phyloP scores from a whole-genome alignment of 2,329 filamentous ascomycete genomes.

The Scedosporium apiospermum region DNA sequence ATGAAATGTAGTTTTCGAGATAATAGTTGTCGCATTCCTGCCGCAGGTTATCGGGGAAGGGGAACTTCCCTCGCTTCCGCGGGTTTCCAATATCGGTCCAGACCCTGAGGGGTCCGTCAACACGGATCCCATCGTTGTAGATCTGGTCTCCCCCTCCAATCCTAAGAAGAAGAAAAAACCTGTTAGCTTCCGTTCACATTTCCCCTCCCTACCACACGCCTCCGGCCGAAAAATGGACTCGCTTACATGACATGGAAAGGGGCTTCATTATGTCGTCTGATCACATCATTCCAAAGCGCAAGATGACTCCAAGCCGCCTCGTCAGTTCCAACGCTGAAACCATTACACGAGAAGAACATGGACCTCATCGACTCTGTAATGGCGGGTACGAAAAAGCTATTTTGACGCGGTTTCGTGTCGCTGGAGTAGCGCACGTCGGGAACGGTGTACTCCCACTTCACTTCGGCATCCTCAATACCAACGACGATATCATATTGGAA shows the following conservation, averaged over 20 bases:
- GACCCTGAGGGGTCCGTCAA: constrained; percentile 66
- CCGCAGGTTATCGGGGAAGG: constrained; percentile 71
- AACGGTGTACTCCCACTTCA: constrained; percentile 71
- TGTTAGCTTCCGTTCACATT: too few relatives aligned
- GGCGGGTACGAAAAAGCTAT: constrained; percentile 77
- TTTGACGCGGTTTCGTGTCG: constrained; percentile 46
- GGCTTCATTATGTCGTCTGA: constrained; percentile 65
- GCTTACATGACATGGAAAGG: constrained; percentile 84
- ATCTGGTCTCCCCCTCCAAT: constrained; percentile 92
- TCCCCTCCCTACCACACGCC: not conserved
- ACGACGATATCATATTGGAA: constrained; percentile 84
- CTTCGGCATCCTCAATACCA: constrained; percentile 61
- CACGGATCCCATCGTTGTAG: constrained; percentile 88
- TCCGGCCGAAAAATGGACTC: constrained; percentile 12
- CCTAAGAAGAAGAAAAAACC: constrained; percentile 8
- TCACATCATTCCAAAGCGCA: constrained; percentile 90
- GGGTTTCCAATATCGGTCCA: constrained; percentile 84
- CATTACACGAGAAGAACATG: constrained; percentile 98
- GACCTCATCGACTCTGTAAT: constrained; percentile 85
- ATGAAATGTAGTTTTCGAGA: constrained; percentile 74
- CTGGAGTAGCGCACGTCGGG: constrained; percentile 53
- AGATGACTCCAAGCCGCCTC: constrained; percentile 79
- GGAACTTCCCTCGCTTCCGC: constrained; percentile 66
- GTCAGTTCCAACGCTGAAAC: constrained; percentile 83
- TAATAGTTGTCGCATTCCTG: constrained; percentile 85